A percentile compares a stretch with the other conserved stretches of the same genome.
These are phyloP conservation scores for Lotus japonicus DNA, from an alignment of 306 rosid species.

Conservation along the genomic window DNA sequence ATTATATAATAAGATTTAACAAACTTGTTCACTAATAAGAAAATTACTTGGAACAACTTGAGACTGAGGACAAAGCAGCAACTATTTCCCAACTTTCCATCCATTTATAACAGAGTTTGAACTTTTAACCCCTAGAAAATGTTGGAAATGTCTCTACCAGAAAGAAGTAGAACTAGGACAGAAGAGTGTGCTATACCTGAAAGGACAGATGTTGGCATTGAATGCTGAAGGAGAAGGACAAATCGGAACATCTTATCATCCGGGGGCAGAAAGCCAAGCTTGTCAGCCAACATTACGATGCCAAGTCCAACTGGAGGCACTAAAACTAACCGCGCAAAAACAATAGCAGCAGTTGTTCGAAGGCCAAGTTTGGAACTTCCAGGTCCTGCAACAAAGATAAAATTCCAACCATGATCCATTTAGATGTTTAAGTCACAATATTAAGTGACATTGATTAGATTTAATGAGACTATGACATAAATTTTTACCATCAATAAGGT, in stretches of 20 bases:
- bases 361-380: constrained; percentile 94
- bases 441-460: not conserved
- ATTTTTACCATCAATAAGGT: constrained; percentile 85
- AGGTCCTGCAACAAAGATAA: constrained; percentile 63
- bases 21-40: not conserved
- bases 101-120: not conserved
- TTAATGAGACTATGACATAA: constrained; percentile 1
- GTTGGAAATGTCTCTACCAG: not conserved
- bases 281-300: constrained; percentile 87
- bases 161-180: not conserved
- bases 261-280: constrained; percentile 90
- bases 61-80: not conserved
- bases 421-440: constrained; percentile 1
- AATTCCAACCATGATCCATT: not conserved
- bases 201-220: constrained; percentile 98
- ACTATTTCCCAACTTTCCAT: not conserved
- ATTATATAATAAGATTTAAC: no score
- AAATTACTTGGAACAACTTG: not conserved
- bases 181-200: constrained; percentile 42
- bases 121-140: not conserved
- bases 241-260: constrained; percentile 83
- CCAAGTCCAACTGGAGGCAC: constrained; percentile 93
- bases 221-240: constrained; percentile 87
- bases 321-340: constrained; percentile 64
- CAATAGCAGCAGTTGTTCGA: constrained; percentile 80